These are phyloP conservation scores for Arctostaphylos glauca DNA, from an alignment of 148 eudicot genomes.

Conservation along the genomic window DNA sequence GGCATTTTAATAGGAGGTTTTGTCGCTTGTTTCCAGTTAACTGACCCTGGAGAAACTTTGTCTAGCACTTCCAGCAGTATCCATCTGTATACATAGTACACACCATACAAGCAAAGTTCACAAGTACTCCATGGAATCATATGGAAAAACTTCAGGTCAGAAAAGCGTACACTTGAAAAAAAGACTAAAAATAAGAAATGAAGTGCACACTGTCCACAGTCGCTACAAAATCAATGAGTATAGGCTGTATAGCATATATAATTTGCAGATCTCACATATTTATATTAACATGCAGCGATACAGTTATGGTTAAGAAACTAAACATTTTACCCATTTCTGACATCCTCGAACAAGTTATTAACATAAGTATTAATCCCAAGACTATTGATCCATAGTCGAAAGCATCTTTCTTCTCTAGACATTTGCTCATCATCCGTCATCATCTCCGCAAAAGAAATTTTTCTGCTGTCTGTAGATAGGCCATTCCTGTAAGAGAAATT, in stretches of 20 bases:
- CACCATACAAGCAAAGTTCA: neutral
- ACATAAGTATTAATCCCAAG: slow-evolving; percentile 76
- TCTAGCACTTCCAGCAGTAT: slow-evolving; percentile 83
- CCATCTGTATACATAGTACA: slow-evolving; percentile 57
- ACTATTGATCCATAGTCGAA: slow-evolving; percentile 96
- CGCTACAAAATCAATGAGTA: neutral
- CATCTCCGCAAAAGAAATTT: slow-evolving; percentile 89
- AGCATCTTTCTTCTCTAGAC: slow-evolving; percentile 96
- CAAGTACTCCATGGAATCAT: neutral
- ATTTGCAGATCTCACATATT: neutral
- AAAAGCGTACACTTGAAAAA: neutral
- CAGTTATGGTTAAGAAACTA: neutral
- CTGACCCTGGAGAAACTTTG: slow-evolving; percentile 86
- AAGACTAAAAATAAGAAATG: neutral
- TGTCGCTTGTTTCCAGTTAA: slow-evolving; percentile 87
- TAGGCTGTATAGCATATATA: neutral
- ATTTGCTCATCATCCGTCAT: slow-evolving; percentile 91
- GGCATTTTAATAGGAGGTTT: slow-evolving; percentile 97
- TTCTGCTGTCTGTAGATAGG: slow-evolving; percentile 69
- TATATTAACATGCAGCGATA: neutral
- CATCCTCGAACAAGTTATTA: slow-evolving; percentile 93
- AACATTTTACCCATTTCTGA: slow-evolving; percentile 78
- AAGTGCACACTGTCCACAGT: neutral
- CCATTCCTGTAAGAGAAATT: slow-evolving; percentile 67
- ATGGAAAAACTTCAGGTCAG: neutral